Evolutionary conservation across 2,329 filamentous ascomycete genomes (phyloP), one percentile per base, ranked within the genome.

Genomic region (Daldinia sp.): DNA sequence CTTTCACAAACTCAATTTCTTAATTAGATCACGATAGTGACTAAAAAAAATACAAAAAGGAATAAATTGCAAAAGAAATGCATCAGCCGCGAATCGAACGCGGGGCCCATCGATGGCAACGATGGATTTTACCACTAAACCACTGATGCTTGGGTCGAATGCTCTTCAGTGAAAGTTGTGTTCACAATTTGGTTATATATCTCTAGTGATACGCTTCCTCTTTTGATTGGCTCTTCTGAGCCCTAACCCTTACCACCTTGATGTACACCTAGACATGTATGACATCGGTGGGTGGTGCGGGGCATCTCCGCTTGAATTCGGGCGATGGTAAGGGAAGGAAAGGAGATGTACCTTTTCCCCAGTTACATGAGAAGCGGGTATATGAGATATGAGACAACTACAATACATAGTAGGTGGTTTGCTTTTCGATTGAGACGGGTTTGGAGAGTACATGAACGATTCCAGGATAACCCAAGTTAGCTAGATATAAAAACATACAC

Each of bases 81-180:
- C 78, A 80, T 77, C 74, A 80, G 78, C 80, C 80, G 79, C 74
- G 81, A 82, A 81, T 82, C 80, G 80, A 82, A 82, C 81, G 74
- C 80, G 81, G 81, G 80, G 81, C 82, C 81, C 81, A 82, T 84
- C 82, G 81, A 84, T 84, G 82, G 82, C 82, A 84, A 84, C 82
- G 82, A 84, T 82, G 81, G 81, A 84, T 84, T 83, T 82, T 84
- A 84, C 82, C 82, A 83, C 81, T 84, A 83, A 83, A 83, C 82
- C 82, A 84, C 81, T 82, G 77, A 76, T 78, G 77, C 77, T 67
- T 6, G 3, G 35, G 13, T 37, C 15, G 50, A 37, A 37, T 20
- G 28, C 4, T 35, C n/a, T 9, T 33, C 1, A 15, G 20, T 51
- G 30, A 54, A 1, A 3, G 7, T 1, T 13, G 18, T 23, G 9